Percentiles rank a stretch among this genome's conserved stretches.
These are phyloP conservation scores for Eucalyptus curtisii DNA, from an alignment of 345 rosid species.

Conservation along the genomic window DNA sequence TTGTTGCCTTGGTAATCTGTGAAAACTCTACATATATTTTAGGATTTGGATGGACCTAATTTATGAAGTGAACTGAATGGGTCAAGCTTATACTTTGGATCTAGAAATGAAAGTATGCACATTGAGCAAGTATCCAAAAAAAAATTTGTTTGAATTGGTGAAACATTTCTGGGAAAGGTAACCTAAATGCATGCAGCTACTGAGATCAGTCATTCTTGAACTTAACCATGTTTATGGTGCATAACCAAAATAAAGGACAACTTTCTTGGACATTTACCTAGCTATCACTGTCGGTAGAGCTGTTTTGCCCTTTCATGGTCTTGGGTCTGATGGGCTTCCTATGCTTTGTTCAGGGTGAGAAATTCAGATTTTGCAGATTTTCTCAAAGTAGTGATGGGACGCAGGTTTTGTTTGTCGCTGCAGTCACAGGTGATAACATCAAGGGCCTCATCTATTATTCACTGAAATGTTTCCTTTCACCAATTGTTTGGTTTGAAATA, in stretches of 20 bases:
- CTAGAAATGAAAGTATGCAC: background rate
- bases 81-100: background rate
- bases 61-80: background rate
- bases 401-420: constrained; percentile 54
- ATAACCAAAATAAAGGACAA: background rate
- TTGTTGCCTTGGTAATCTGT: background rate
- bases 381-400: constrained; percentile 28
- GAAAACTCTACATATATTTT: background rate
- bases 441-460: background rate
- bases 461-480: background rate
- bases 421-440: constrained; percentile 49
- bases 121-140: background rate
- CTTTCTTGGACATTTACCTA: background rate
- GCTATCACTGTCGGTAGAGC: background rate
- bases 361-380: constrained; percentile 75
- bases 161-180: background rate
- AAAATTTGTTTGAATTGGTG: background rate
- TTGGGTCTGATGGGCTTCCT: background rate
- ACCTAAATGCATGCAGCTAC: background rate
- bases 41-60: background rate
- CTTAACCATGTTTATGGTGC: background rate
- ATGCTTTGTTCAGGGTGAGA: constrained; percentile 45
- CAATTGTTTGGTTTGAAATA: background rate
- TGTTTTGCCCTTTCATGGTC: background rate
- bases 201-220: background rate